These are phyloP conservation scores for Ensete ventricosum DNA, from an alignment of 176 grass and related monocot genomes.

Conservation along the genomic window DNA sequence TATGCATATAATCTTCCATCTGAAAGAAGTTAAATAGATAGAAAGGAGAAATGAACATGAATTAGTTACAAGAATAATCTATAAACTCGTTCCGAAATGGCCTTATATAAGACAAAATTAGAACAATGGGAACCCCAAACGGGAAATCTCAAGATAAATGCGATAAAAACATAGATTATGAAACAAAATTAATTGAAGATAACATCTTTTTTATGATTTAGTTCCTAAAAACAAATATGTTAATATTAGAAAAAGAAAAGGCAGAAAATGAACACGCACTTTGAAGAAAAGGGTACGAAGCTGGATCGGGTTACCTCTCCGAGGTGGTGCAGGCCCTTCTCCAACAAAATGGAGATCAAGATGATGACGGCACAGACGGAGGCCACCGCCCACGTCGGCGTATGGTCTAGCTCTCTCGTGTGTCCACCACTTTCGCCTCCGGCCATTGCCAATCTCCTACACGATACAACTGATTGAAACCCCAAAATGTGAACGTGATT, in stretches of 20 bases:
- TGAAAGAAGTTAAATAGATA: not conserved
- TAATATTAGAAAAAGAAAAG: not conserved
- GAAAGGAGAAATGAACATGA: not conserved
- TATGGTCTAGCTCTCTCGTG: not conserved
- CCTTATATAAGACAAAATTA: too few species aligned
- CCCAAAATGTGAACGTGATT: not conserved
- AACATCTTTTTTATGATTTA: too few species aligned
- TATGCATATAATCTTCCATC: too few species aligned
- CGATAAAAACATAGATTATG: too few species aligned
- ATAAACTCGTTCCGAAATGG: too few species aligned
- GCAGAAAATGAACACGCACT: not conserved
- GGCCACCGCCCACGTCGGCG: conserved; percentile 5
- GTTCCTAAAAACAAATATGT: too few species aligned
- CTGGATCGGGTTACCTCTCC: not conserved
- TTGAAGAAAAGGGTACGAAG: not conserved
- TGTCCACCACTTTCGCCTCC: not conserved
- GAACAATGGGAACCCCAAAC: too few species aligned
- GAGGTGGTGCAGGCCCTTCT: conserved; percentile 1
- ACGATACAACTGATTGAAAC: not conserved
- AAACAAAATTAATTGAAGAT: too few species aligned
- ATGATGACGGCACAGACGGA: conserved; percentile 8
- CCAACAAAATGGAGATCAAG: not conserved
- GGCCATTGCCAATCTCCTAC: not conserved
- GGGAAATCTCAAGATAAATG: too few species aligned
- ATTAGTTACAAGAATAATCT: not conserved